Conservation (phyloP, 2,329 filamentous ascomycete genomes). For the Ophiosphaerella korrae region DNA sequence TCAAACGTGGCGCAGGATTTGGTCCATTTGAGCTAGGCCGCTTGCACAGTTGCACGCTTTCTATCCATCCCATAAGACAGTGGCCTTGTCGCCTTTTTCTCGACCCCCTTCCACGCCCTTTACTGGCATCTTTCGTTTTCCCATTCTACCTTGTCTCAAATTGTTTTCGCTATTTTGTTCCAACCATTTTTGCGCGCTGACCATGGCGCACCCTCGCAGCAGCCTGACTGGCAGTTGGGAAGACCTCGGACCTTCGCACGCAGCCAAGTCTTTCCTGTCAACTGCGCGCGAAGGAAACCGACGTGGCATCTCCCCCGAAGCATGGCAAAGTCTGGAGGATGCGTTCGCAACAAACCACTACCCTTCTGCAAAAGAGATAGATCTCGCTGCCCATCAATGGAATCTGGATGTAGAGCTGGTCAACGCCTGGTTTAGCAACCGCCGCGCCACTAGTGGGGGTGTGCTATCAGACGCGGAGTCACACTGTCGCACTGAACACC, state of each 20-base stretch:
- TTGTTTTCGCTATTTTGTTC: neutral
- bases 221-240: neutral
- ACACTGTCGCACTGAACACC: neutral
- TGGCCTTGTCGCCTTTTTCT: slow-evolving; percentile 1
- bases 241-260: neutral
- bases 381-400: neutral
- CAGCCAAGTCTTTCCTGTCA: neutral
- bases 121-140: neutral
- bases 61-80: slow-evolving; percentile 1
- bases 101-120: neutral
- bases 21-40: neutral
- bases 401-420: neutral
- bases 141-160: neutral
- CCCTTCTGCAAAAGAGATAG: neutral
- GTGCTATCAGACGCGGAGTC: too few species aligned
- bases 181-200: neutral
- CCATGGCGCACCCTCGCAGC: slow-evolving; percentile 1
- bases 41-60: slow-evolving; percentile 1
- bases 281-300: neutral
- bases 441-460: neutral
- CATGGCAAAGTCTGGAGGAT: neutral
- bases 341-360: neutral
- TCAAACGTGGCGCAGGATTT: slow-evolving; percentile 1
- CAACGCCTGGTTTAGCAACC: neutral
- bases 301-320: neutral